Percentiles rank a stretch among this genome's conserved stretches.
phyloP scores from a whole-genome alignment of 2,329 filamentous ascomycete genomes.

The Phaeomoniella chlamydospora region DNA sequence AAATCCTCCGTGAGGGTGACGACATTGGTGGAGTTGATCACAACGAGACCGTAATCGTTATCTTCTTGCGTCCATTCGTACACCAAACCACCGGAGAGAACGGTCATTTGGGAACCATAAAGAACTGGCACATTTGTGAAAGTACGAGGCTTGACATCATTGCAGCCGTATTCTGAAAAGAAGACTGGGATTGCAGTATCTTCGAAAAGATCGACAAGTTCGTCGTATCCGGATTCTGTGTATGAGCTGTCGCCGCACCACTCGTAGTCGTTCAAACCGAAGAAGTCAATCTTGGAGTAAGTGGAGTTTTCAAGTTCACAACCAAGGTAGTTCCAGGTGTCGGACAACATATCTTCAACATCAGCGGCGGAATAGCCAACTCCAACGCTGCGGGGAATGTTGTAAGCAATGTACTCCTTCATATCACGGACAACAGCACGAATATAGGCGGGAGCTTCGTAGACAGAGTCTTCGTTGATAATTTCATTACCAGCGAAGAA shows the following conservation, averaged over 20 bases:
- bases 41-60: conserved; percentile 42
- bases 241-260: conserved; percentile 49
- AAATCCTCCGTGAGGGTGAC: conserved; percentile 50
- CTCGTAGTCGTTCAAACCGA: conserved; percentile 54
- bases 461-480: conserved; percentile 45
- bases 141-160: conserved; percentile 38
- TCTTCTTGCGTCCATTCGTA: conserved; percentile 35
- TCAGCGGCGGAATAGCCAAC: conserved; percentile 57
- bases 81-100: conserved; percentile 43
- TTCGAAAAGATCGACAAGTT: conserved; percentile 41
- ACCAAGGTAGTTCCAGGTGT: conserved; percentile 47
- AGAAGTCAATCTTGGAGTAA: conserved; percentile 45
- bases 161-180: conserved; percentile 56
- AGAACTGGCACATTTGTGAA: conserved; percentile 48
- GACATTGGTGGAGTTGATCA: conserved; percentile 42
- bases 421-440: conserved; percentile 51
- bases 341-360: conserved; percentile 42
- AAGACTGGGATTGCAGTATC: conserved; percentile 47
- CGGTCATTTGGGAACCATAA: conserved; percentile 46
- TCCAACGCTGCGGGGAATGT: conserved; percentile 42
- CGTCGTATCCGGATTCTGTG: conserved; percentile 38
- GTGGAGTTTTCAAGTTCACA: conserved; percentile 36
- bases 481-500: conserved; percentile 58
- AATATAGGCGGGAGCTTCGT: conserved; percentile 43
- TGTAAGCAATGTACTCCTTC: conserved; percentile 51